Base-by-base conservation (phyloP, 176 grass and related monocot species). In the Oropetium thomaeum region DNA sequence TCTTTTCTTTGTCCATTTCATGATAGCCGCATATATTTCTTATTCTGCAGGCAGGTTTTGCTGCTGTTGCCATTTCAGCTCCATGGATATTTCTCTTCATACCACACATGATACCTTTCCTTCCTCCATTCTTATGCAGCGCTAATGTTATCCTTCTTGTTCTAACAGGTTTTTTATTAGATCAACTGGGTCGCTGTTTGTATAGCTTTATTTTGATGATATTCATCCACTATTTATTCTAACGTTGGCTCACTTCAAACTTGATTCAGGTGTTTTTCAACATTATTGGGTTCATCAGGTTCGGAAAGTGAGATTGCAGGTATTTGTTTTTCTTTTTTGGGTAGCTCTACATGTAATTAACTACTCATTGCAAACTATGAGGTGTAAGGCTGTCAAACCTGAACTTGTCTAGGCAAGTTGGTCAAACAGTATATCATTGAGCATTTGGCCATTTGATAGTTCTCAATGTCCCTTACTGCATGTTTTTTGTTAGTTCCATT, bases 261-360 rank as follows among this genome's bases (percentile, higher is more conserved):
- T 38, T 27, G 55, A 76, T 37, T 11, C 83, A 98, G 95, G 84
- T 23, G 81, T 98, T 80, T 98, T 98, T 92, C 95, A 98, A 76
- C 95, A 98, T 66, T 98, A 94, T 75, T 94, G 89, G 95, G 75
- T 98, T 84, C 90, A 94, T 64, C 95, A 98, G 84, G 87, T 98
- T 79, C 90, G 88, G 65, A 98, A 98, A 94, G 95, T 98, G 58
- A 92, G 95, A 58, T 88, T 98, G 61, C 95, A 98, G 95, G 95
- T 98, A 82, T 43, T n/a, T n/a, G n/a, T n/a, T 5, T 53, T 71
- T 35, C 3, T 35, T 54, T 37, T 54, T 34, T 17, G 4, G 5
- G 25, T 71, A 33, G 48, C 1, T 71, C 19, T 34, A 22, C 30
- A 14, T 71, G 42, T 69, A 22, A 33, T 51, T 17, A 69, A 70